Base-by-base conservation (phyloP, 768 basidiomycete genomes). In the Pulveroboletus sp. region DNA sequence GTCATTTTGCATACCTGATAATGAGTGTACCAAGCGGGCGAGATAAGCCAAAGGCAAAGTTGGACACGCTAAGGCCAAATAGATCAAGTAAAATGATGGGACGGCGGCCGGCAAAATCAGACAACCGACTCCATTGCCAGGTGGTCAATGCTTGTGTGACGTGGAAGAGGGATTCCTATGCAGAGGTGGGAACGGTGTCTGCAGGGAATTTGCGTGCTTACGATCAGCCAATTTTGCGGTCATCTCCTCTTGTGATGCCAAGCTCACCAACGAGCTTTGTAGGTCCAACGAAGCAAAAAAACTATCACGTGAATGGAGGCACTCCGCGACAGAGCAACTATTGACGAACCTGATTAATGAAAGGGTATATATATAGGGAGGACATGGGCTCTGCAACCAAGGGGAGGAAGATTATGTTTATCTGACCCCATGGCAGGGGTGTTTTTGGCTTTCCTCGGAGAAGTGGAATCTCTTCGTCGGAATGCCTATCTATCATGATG, bases 61-160 rank as follows among this genome's bases (percentile, higher is more conserved):
- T 83, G 1, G 81, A 84, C 1, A 74, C 39, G 4, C 71, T 68
- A 12, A 72, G 65, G n/a, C 82, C 83, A 5, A 78, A 61, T 14
- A 85, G 61, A 5, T 82, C 82, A 11, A 74, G 61, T 14, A 84
- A 60, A n/a, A 84, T 61, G 20, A 85, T 72, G 11, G 83, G 84
- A 51, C 82, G 81, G 24, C 83, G 77, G 8, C 83, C 83, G 14
- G 81, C 60, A 42, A 68, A 69, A 53, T 85, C 82, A 4, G 84
- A 85, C 5, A 76, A 49, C 35, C 81, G 74, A 55, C 82, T 81
- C 84, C 84, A 85, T 54, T 80, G 79, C 8, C 85, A 71, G 2
- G 80, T 72, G 2, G 80, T 82, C 38, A 75, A 37, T 1, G 82
- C 78, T 53, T 85, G 80, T 0, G 80, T 72, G 2, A 72, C 67